Evolutionary conservation across 2,329 filamentous ascomycete species (phyloP).

Genomic region (Epichloe hybrida): DNA sequence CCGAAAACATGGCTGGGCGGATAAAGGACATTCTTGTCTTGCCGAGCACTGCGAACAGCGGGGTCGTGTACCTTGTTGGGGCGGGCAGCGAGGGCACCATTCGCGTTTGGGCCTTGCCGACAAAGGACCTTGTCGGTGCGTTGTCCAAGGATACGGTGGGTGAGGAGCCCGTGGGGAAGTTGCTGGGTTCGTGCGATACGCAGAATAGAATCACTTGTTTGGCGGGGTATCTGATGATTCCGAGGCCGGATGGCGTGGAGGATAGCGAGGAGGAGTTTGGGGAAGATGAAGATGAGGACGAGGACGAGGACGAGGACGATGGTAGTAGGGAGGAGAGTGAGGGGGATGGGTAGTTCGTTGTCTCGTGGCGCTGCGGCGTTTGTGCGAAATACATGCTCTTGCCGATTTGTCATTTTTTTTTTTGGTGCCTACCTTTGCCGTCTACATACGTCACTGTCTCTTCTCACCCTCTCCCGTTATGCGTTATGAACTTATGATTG

Average conservation of each 20-base stretch:
- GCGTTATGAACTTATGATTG: no score
- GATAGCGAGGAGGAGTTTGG: conserved; percentile 41
- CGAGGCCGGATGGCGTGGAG: conserved; percentile 45
- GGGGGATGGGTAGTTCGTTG: background rate
- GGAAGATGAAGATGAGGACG: conserved; percentile 25
- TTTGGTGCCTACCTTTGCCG: no score
- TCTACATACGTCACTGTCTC: no score
- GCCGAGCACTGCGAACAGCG: conserved; percentile 23
- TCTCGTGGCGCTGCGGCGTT: background rate
- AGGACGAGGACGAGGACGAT: conserved; percentile 5
- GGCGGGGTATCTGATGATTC: conserved; percentile 73
- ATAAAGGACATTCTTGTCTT: conserved; percentile 82
- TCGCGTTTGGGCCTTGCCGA: conserved; percentile 56
- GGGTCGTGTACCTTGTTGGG: conserved; percentile 47
- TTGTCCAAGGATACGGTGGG: conserved; percentile 11
- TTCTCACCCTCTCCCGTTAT: no score
- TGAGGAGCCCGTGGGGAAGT: conserved; percentile 37
- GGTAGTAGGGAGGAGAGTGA: conserved; percentile 12
- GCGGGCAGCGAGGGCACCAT: conserved; percentile 77
- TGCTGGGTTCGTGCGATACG: conserved; percentile 71
- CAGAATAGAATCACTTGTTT: conserved; percentile 83
- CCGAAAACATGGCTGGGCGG: conserved; percentile 51
- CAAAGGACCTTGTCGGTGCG: conserved; percentile 25
- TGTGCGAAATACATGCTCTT: background rate
- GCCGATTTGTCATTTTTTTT: no score